phyloP scores from a whole-genome alignment of 495 filamentous ascomycete genomes.

The Ascodesmis nigricans region DNA sequence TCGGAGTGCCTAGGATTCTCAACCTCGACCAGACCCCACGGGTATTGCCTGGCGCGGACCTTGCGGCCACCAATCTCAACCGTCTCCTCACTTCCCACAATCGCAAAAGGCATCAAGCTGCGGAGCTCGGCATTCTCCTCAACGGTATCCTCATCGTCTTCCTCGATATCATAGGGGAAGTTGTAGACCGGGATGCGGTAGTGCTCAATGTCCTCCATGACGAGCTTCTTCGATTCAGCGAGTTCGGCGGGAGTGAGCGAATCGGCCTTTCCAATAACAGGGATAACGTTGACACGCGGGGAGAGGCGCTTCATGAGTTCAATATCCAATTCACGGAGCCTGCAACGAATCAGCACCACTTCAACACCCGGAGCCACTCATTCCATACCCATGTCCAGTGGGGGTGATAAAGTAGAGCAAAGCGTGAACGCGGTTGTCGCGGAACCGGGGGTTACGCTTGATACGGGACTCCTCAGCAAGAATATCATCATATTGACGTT shows the following conservation, averaged over 20 bases:
- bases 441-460: conserved; percentile 98
- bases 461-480: conserved; percentile 97
- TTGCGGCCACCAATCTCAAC: conserved; percentile 81
- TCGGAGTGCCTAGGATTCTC: conserved; percentile 98
- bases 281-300: conserved; percentile 94
- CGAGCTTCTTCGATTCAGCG: conserved; percentile 95
- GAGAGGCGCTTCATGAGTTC: conserved; percentile 98
- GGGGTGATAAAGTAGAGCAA: conserved; percentile 98
- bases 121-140: conserved; percentile 96
- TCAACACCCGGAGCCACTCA: not conserved
- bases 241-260: conserved; percentile 90
- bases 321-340: conserved; percentile 94
- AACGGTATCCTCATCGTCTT: conserved; percentile 97
- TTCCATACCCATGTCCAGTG: conserved; percentile 69
- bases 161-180: conserved; percentile 98
- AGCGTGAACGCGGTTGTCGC: conserved; percentile 94
- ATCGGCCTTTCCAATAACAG: conserved; percentile 95
- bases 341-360: conserved; percentile 16
- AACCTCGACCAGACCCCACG: conserved; percentile 96
- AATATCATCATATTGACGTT: conserved; percentile 98
- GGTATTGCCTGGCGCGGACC: conserved; percentile 88
- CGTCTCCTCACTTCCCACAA: conserved; percentile 88
- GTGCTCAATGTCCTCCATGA: conserved; percentile 99
- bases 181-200: conserved; percentile 99
- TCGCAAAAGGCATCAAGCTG: conserved; percentile 95